Percentiles rank a stretch among this genome's conserved stretches.
Evolutionary conservation across 805 yeast species (phyloP).

Genomic region (Komagataella populi): DNA sequence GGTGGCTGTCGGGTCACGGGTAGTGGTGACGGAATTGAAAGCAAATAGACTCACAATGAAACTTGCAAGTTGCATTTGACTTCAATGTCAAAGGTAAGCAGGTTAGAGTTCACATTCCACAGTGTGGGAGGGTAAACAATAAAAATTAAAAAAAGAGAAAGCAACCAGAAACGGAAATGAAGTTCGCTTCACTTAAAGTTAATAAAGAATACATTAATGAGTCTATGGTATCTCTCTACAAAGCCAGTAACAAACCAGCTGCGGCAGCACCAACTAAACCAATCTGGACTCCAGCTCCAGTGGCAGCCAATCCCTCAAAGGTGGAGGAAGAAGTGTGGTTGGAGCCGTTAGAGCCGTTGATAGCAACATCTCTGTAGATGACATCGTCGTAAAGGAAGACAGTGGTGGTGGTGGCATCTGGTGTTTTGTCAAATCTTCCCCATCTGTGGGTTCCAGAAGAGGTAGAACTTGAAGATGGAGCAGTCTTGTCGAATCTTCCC

Average conservation of each 20-base stretch:
- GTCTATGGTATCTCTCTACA: not conserved
- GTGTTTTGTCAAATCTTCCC: conserved; percentile 39
- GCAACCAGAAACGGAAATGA: not conserved
- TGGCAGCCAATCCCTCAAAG: not conserved
- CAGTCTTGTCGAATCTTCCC: conserved; percentile 41
- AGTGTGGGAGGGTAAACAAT: no score
- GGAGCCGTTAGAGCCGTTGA: conserved; percentile 4
- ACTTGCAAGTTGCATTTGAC: not conserved
- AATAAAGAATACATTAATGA: not conserved
- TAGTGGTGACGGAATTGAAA: not conserved
- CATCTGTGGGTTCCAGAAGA: conserved; percentile 26
- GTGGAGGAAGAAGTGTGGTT: conserved; percentile 1
- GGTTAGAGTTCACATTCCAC: not conserved
- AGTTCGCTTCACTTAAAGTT: not conserved
- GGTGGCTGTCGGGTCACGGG: not conserved
- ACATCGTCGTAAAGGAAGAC: conserved; percentile 6
- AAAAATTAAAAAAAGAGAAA: not conserved
- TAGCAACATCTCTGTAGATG: conserved; percentile 10
- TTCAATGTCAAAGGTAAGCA: not conserved
- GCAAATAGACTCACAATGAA: not conserved
- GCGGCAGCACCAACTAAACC: not conserved
- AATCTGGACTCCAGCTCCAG: not conserved
- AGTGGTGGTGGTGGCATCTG: conserved; percentile 11
- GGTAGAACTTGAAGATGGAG: conserved; percentile 16
- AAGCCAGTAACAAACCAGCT: not conserved